phyloP scores from a whole-genome alignment of 257 asterid species.

The Solanum paucissectum region DNA sequence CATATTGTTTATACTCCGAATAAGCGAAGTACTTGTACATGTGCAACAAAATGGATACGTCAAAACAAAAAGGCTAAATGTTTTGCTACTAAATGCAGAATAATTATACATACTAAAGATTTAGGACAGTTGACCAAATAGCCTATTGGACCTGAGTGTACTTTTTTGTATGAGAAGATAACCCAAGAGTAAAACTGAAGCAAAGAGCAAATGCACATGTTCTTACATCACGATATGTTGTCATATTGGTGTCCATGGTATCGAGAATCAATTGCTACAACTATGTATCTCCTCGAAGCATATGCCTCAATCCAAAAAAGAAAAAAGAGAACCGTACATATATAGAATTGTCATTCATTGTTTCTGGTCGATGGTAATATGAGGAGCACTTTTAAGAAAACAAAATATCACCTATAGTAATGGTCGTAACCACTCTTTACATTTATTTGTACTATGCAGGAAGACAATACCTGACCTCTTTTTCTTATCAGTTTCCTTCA shows the following conservation, averaged over 20 bases:
- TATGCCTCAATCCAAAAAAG: conserved; percentile 49
- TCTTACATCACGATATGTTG: conserved; percentile 73
- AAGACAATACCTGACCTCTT: conserved; percentile 53
- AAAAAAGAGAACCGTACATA: neutral
- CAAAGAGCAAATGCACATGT: conserved; percentile 2
- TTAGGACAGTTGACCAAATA: neutral
- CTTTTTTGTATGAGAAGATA: neutral
- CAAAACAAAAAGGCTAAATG: neutral
- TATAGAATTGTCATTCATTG: neutral
- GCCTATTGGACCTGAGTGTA: neutral
- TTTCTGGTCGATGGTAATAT: neutral
- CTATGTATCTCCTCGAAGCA: conserved; percentile 78
- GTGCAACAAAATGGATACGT: neutral
- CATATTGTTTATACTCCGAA: neutral
- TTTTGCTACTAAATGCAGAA: neutral
- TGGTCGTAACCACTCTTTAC: conserved; percentile 88
- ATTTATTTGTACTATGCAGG: conserved; percentile 75
- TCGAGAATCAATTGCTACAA: conserved; percentile 89
- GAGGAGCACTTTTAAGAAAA: neutral
- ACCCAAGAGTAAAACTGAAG: neutral
- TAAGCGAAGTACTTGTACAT: neutral
- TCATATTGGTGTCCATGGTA: conserved; percentile 64
- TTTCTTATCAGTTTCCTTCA: conserved; percentile 28
- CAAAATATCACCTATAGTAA: conserved; percentile 58
- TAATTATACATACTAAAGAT: neutral